Percentiles rank a stretch among this genome's conserved stretches.
These are phyloP conservation scores for Pseudocercospora cruenta DNA, from an alignment of 2,329 filamentous ascomycete species.

Conservation along the genomic window DNA sequence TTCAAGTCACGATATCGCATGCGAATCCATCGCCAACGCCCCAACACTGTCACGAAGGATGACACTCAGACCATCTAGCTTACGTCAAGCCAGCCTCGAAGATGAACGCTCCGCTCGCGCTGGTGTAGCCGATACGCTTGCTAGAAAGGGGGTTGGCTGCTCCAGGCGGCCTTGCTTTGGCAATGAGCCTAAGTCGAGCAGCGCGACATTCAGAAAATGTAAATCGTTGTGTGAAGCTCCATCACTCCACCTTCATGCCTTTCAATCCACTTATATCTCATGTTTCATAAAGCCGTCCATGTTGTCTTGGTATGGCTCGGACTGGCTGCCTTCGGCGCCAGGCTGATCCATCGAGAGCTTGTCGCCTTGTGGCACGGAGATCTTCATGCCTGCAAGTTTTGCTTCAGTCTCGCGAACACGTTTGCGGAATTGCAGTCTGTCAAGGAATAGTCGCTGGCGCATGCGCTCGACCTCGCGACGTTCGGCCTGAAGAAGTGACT, in stretches of 20 bases:
- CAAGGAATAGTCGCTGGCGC: slow-evolving; percentile 89
- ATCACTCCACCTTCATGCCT: not conserved
- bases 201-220: not conserved
- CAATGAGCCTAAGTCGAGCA: not conserved
- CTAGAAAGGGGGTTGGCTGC: not conserved
- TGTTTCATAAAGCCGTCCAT: slow-evolving; percentile 10
- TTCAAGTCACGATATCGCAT: not conserved
- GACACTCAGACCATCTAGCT: not conserved
- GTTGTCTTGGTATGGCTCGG: slow-evolving; percentile 11
- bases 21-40: not conserved
- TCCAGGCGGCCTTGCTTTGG: not conserved
- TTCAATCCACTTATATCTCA: not conserved
- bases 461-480: slow-evolving; percentile 89
- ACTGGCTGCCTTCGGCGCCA: slow-evolving; percentile 11
- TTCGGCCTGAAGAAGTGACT: slow-evolving; percentile 87
- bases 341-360: slow-evolving; percentile 27
- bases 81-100: not conserved
- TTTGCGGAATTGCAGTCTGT: slow-evolving; percentile 86
- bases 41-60: not conserved
- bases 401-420: slow-evolving; percentile 83
- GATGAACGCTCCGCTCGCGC: not conserved
- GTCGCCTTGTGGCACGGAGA: slow-evolving; percentile 30
- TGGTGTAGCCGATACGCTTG: not conserved
- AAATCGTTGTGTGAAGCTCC: not conserved
- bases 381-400: slow-evolving; percentile 33